Percentiles rank a stretch among this genome's conserved stretches.
Conservation (phyloP, 805 yeast genomes). For the Lachancea quebecensis region DNA sequence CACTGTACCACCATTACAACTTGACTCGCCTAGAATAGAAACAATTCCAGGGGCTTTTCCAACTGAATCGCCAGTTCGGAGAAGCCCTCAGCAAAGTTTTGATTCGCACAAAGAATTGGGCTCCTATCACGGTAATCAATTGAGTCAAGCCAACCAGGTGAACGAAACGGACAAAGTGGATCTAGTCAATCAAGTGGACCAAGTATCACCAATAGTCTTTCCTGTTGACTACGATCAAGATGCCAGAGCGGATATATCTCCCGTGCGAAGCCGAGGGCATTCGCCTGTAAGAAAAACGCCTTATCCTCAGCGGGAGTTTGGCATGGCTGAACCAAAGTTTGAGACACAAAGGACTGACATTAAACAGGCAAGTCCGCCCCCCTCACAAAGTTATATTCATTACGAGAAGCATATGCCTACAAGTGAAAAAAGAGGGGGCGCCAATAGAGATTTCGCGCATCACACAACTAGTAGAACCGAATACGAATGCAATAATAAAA, state of each 20-base stretch:
- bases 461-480: neutral
- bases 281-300: neutral
- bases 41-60: too few species aligned
- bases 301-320: neutral
- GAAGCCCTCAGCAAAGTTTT: too few species aligned
- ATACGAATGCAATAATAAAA: too few species aligned
- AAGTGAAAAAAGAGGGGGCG: neutral
- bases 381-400: neutral
- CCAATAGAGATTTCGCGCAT: neutral
- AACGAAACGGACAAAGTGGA: too few species aligned
- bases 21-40: neutral
- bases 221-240: neutral
- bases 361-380: neutral
- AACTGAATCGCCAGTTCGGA: too few species aligned
- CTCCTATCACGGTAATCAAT: too few species aligned
- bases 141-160: too few species aligned
- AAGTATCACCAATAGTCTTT: neutral
- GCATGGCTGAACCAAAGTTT: too few species aligned
- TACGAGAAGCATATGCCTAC: neutral
- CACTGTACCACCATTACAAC: conserved; percentile 13
- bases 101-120: too few species aligned
- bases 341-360: too few species aligned
- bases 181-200: too few species aligned
- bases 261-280: neutral
- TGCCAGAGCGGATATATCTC: neutral